Evolutionary conservation across 306 rosid species (phyloP), one percentile per base, ranked within the genome.

Genomic region (Acacia crassicarpa): DNA sequence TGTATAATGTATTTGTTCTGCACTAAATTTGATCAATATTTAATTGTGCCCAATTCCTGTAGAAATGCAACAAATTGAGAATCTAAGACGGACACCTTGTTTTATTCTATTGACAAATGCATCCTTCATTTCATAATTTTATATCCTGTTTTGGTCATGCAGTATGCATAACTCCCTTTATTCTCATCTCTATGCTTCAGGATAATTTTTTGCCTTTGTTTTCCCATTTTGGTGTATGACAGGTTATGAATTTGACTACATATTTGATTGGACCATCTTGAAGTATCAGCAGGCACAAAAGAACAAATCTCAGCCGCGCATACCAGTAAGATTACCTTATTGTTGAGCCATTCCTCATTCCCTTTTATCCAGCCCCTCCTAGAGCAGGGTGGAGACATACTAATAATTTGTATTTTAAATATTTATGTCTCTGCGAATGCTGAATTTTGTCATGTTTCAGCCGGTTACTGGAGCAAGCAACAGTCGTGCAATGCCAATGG

Each of bases 261-360:
- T 91, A 82, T 94, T 91, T 87, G 97, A 94, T 83, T 94, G 98
- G 98, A 91, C 97, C 67, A 85, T 92, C 83, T 87, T 94, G 66
- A 94, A 94, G 89, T 91, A 92, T 68, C 94, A 94, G 88, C 97
- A 94, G 78, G 85, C 98, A 8, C 98, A 92, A 53, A 92, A 90
- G 88, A 94, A 75, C 82, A 92, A 81, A 84, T 67, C 87, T 70
- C 92, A 89, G 84, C 78, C 87, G 63, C 91, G 78, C 49, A 30
- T 78, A 56, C 81, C 94, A 41, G 97, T 94, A 86, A 87, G 97
- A 81, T 16, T 87, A 68, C 76, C 78, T 62, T 33, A 82, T 70
- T 81, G 74, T 20, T 62, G 22, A 41, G 78, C 12, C 75, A 41
- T 67, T 46, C 9, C 23, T 3, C 23, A 25, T 44, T 45, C 32